Evolutionary conservation across 257 asterid species (phyloP).

Genomic region (Nicotiana attenuata): DNA sequence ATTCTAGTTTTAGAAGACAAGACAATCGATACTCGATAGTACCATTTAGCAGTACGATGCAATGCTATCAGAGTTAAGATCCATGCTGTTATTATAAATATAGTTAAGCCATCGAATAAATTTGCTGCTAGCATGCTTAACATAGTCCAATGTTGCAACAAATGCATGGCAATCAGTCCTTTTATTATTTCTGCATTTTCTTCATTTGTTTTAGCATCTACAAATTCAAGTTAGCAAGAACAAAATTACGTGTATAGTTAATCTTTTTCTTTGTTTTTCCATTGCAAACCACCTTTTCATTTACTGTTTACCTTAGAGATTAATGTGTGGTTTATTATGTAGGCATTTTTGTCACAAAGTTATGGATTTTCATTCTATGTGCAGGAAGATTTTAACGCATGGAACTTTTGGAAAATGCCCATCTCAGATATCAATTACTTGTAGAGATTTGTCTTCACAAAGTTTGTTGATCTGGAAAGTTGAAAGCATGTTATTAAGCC

Average conservation of each 20-base stretch:
- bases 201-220: not conserved
- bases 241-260: too few species aligned
- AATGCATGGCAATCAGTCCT: not conserved
- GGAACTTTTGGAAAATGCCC: slow-evolving; percentile 95
- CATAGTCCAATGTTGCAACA: not conserved
- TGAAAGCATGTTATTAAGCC: not conserved
- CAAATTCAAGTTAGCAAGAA: not conserved
- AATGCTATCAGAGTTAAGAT: not conserved
- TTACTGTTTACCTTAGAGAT: not conserved
- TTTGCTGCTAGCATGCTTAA: not conserved
- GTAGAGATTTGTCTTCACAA: slow-evolving; percentile 21
- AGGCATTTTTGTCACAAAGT: not conserved
- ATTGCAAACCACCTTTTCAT: not conserved
- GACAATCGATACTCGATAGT: too few species aligned
- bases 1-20: too few species aligned
- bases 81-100: not conserved
- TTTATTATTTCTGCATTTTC: not conserved
- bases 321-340: not conserved
- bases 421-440: slow-evolving; percentile 50
- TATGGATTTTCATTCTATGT: not conserved
- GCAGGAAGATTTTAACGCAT: slow-evolving; percentile 83
- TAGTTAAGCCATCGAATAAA: not conserved
- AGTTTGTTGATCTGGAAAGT: not conserved
- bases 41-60: not conserved
- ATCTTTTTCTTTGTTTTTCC: not conserved